These are phyloP conservation scores for Acacia crassicarpa DNA, from an alignment of 306 rosid species.

Conservation along the genomic window DNA sequence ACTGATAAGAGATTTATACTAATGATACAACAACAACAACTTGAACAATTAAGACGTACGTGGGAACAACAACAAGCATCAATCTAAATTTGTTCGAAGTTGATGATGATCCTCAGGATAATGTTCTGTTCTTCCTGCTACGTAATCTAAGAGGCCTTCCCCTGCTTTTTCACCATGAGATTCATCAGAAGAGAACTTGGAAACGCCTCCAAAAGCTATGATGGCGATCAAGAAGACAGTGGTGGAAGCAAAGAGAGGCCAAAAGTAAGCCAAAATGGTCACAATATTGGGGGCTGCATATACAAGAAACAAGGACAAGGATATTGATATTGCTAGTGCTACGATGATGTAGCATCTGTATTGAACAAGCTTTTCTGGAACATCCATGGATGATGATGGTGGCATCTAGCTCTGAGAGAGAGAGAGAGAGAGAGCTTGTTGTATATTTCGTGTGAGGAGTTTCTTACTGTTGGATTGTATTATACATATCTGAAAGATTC, in stretches of 20 bases:
- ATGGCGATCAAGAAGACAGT: conserved; percentile 56
- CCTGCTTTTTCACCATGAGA: conserved; percentile 59
- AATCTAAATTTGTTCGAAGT: conserved; percentile 11
- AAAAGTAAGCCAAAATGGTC: conserved; percentile 63
- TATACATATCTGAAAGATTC: conserved; percentile 35
- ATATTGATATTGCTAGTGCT: conserved; percentile 46
- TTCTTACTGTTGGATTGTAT: conserved; percentile 25
- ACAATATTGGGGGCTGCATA: conserved; percentile 67
- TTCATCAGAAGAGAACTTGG: conserved; percentile 55
- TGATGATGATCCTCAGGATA: conserved; percentile 14
- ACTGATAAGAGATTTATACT: conserved; percentile 16
- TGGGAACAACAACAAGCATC: background rate
- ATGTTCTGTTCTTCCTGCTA: conserved; percentile 48
- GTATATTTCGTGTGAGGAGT: background rate
- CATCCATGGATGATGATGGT: conserved; percentile 37
- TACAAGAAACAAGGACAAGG: conserved; percentile 43
- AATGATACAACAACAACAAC: background rate
- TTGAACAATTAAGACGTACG: background rate
- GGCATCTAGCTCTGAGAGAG: background rate
- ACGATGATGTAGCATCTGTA: conserved; percentile 59
- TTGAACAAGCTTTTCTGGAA: conserved; percentile 57
- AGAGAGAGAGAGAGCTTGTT: conserved; percentile 31
- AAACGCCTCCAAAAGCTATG: conserved; percentile 63
- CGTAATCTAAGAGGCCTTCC: conserved; percentile 71
- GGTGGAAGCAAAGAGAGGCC: conserved; percentile 89